Evolutionary conservation across 2,329 filamentous ascomycete genomes (phyloP), one percentile per base, ranked within the genome.

Genomic region (Grosmannia penicillata): DNA sequence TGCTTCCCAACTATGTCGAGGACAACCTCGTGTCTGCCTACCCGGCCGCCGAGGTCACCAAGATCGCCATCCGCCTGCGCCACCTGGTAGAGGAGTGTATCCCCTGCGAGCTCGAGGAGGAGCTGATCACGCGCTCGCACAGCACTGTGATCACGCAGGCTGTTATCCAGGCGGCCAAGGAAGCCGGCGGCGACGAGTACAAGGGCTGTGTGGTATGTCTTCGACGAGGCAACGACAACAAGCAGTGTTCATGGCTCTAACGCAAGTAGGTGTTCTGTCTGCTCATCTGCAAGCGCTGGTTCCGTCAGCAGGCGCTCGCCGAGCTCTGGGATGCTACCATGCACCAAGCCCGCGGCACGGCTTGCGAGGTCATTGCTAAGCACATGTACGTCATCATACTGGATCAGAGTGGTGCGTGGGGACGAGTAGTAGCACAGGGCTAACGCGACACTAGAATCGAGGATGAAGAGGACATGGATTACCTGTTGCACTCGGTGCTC

Each of bases 251-350:
- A n/a, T 2, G 15, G 24, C 30, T 27, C 15, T 32, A 28, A 19
- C 3, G 4, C 6, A 4, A 6, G 3, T 36, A 62, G 59, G 59
- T 93, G 3, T 94, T 77, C 57, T 81, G 82, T 47, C 63, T 95
- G 40, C 68, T 95, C 4, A 73, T 93, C 33, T 72, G 67, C 48
- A 71, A 72, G 55, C 62, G 63, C 38, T 80, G 75, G 75, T 96
- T 95, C 59, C 78, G 74, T 53, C 75, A 74, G 44, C 87, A 96
- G 60, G 76, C 85, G 2, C 45, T 68, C 22, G 57, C 78, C 7
- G 91, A 98, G 65, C 72, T 96, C 3, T 98, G 89, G 85, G 89
- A 98, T 57, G 78, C 87, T 7, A 80, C 85, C 43, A 66, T 96
- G 28, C 84, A 94, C 55, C 62, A 78, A 30, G 63, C 91, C 27